phyloP scores from a whole-genome alignment of 2,329 filamentous ascomycete species.

The Geosmithia putterillii region DNA sequence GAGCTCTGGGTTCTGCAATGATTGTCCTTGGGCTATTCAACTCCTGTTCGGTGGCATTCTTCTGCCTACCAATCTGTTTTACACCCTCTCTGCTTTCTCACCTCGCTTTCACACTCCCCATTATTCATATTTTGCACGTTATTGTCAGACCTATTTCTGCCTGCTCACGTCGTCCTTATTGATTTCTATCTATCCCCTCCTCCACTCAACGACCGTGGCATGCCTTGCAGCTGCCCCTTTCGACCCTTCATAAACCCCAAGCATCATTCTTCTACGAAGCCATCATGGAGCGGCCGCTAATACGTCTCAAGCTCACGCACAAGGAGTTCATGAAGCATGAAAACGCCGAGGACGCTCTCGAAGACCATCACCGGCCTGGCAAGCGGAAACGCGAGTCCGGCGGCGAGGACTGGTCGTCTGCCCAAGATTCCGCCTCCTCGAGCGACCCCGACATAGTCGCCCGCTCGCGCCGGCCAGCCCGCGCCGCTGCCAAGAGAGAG shows the following conservation, averaged over 20 bases:
- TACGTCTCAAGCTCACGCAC: slow-evolving; percentile 14
- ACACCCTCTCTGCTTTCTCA: not conserved
- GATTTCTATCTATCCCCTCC: not conserved
- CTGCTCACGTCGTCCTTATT: not conserved
- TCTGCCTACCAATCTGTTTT: not conserved
- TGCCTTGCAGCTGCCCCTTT: too few species aligned
- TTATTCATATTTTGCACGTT: not conserved
- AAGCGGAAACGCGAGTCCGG: slow-evolving; percentile 18
- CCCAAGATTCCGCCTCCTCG: slow-evolving; percentile 8
- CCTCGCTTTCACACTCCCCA: not conserved
- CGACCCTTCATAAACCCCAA: not conserved
- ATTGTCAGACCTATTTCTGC: not conserved
- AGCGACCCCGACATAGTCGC: slow-evolving; percentile 7
- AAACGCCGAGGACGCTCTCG: slow-evolving; percentile 18
- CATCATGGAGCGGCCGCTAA: not conserved
- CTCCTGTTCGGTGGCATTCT: not conserved
- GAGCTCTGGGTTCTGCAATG: too few species aligned
- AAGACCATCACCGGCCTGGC: slow-evolving; percentile 9
- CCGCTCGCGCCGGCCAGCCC: not conserved
- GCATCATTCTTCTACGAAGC: not conserved
- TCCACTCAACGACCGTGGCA: too few species aligned
- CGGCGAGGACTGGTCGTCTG: slow-evolving; percentile 13
- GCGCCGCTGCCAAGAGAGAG: not conserved
- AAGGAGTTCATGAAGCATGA: slow-evolving; percentile 15
- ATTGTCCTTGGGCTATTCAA: too few species aligned